Evolutionary conservation across 805 yeast species (phyloP), one percentile per base, ranked within the genome.

Genomic region (Huiozyma sinensis): DNA sequence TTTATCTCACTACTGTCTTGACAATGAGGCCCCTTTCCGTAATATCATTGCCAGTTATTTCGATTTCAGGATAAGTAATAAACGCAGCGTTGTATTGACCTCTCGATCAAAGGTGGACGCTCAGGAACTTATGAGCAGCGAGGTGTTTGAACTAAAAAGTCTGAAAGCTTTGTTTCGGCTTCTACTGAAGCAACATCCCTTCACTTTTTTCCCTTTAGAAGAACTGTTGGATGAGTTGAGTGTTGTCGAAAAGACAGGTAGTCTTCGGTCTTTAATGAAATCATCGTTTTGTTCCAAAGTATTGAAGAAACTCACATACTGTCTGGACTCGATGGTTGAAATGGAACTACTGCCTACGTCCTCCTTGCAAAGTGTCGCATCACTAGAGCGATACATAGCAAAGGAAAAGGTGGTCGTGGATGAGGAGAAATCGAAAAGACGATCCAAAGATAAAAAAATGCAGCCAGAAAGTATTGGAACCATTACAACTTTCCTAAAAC

Each of bases 381-480:
- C 31, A 5, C 35, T 55, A 7, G 17, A 47, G 6, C 38, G 44
- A 5, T 54, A 58, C 59, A 47, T 56, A 12, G 48, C 35, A 38
- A 44, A 44, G 37, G 38, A 30, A 39, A 45, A 44, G 35, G 7
- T 32, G n/a, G 28, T 38, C 35, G 8, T 43, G 24, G 13, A 31
- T 38, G 31, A 31, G 7, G 30, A 9, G 17, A 27, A n/a, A 4
- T n/a, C 6, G 2, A 28, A 13, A 28, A 11, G 7, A 28, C 28
- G 13, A n/a, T 42, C 11, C 36, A 30, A 31, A 10, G 36, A 34
- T 10, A 51, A 10, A 11, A 41, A 6, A 41, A 42, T 57, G n/a
- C 55, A 54, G 30, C 58, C 59, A 6, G 65, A 61, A 39, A 58
- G 55, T 33, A 47, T 58, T 35, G 51, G 47, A 32, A 50, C 52